A percentile compares a stretch with the other conserved stretches of the same genome.
Conservation (phyloP, 116 monocot species). For the Iris pallida region DNA sequence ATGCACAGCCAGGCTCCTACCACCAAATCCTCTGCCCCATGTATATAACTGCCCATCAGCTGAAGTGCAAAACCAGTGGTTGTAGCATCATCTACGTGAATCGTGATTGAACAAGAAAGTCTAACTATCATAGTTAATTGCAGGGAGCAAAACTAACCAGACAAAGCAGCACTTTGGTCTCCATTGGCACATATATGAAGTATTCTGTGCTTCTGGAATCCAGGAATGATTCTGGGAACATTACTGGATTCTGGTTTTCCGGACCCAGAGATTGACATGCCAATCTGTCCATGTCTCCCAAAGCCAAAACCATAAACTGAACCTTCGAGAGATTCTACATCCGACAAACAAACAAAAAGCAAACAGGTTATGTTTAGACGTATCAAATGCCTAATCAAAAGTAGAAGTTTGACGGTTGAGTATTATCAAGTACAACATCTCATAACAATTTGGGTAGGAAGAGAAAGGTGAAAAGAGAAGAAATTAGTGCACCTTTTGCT, state of each 20-base stretch:
- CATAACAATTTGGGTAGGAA: too few species aligned
- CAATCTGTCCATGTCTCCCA: constrained; percentile 71
- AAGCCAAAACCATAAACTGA: constrained; percentile 82
- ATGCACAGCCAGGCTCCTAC: constrained; percentile 17
- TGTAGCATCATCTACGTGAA: background rate
- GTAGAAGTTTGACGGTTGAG: background rate
- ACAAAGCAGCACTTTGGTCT: constrained; percentile 85
- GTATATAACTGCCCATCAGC: constrained; percentile 73
- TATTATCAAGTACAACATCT: too few species aligned
- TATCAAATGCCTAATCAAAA: background rate
- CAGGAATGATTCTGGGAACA: constrained; percentile 43
- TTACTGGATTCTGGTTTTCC: constrained; percentile 29
- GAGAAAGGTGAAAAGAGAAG: too few species aligned
- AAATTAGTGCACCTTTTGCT: too few species aligned
- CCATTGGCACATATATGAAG: constrained; percentile 61
- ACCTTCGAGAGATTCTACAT: constrained; percentile 33
- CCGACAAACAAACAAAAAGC: background rate
- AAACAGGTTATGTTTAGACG: background rate
- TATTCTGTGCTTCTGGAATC: constrained; percentile 45
- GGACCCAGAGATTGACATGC: constrained; percentile 17
- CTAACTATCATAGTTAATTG: background rate
- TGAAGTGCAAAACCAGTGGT: constrained; percentile 23
- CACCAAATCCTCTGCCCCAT: constrained; percentile 76
- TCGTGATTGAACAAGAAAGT: background rate
- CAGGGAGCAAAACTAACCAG: constrained; percentile 31